A percentile compares a stretch with the other conserved stretches of the same genome.
Conservation (phyloP, 768 basidiomycete genomes). For the Daedaleopsis sinensis region DNA sequence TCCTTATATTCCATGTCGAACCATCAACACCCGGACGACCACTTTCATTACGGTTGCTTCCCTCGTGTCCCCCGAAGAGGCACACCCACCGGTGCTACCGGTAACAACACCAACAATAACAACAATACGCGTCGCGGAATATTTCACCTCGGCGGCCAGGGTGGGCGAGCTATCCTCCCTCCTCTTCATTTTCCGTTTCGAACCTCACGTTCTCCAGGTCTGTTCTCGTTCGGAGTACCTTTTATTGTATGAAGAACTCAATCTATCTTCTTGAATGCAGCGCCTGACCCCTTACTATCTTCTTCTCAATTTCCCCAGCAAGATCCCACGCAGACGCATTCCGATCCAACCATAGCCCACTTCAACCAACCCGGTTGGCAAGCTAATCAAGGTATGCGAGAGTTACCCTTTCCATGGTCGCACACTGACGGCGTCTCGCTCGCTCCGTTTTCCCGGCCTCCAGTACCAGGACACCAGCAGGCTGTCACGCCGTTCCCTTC, state of each 20-base stretch:
- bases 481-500: constrained; percentile 23
- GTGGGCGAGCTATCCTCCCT: constrained; percentile 89
- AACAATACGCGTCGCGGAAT: constrained; percentile 55
- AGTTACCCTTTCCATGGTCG: constrained; percentile 3
- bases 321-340: constrained; percentile 62
- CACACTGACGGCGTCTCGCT: constrained; percentile 18
- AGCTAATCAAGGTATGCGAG: constrained; percentile 29
- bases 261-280: constrained; percentile 65
- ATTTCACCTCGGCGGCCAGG: constrained; percentile 72
- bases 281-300: constrained; percentile 51
- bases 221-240: constrained; percentile 48
- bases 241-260: constrained; percentile 34
- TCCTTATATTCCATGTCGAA: constrained; percentile 61
- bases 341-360: constrained; percentile 50
- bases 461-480: constrained; percentile 22
- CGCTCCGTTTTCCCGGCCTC: constrained; percentile 8
- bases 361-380: constrained; percentile 33
- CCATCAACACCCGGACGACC: constrained; percentile 71
- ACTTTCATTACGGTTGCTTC: constrained; percentile 62
- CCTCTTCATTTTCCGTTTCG: constrained; percentile 83
- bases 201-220: constrained; percentile 91
- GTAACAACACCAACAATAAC: constrained; percentile 26
- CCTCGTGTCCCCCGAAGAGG: constrained; percentile 57
- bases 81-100: constrained; percentile 55
- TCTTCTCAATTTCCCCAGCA: constrained; percentile 63